A percentile compares a stretch with the other conserved stretches of the same genome.
These are phyloP conservation scores for Aphanomyces cochlioides DNA, from an alignment of 352 stramenopile species.

Conservation along the genomic window DNA sequence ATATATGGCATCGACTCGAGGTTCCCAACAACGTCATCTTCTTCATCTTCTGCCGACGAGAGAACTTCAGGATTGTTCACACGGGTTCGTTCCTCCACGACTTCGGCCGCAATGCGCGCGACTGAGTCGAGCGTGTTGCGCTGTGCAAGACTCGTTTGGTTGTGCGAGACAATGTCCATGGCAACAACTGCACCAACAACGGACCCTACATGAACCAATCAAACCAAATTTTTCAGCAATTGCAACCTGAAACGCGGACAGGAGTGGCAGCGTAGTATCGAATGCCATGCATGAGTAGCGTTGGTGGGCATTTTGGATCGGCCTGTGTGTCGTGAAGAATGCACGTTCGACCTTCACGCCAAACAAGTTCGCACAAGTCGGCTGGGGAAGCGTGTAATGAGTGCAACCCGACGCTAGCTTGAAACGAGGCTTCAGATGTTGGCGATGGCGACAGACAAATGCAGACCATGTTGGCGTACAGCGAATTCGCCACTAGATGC, in stretches of 20 bases:
- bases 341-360: slow-evolving; percentile 44
- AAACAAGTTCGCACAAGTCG: slow-evolving; percentile 49
- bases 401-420: slow-evolving; percentile 63
- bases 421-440: slow-evolving; percentile 37
- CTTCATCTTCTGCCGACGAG: neutral
- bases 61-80: neutral
- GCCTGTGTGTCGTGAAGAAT: slow-evolving; percentile 47
- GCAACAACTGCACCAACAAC: slow-evolving; percentile 62
- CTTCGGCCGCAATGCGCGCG: slow-evolving; percentile 76
- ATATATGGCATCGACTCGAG: neutral
- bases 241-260: slow-evolving; percentile 34
- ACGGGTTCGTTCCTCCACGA: slow-evolving; percentile 57
- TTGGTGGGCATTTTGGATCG: neutral
- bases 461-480: slow-evolving; percentile 62
- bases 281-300: neutral
- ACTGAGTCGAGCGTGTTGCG: slow-evolving; percentile 68
- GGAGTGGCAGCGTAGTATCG: slow-evolving; percentile 46
- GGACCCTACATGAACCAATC: neutral
- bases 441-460: slow-evolving; percentile 60
- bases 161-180: slow-evolving; percentile 53
- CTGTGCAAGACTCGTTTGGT: slow-evolving; percentile 49
- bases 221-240: neutral
- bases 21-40: neutral
- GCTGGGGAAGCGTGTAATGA: slow-evolving; percentile 31
- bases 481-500: slow-evolving; percentile 59